Conservation (phyloP, 164 flowering plant species). For the Umbilicus rupestris region DNA sequence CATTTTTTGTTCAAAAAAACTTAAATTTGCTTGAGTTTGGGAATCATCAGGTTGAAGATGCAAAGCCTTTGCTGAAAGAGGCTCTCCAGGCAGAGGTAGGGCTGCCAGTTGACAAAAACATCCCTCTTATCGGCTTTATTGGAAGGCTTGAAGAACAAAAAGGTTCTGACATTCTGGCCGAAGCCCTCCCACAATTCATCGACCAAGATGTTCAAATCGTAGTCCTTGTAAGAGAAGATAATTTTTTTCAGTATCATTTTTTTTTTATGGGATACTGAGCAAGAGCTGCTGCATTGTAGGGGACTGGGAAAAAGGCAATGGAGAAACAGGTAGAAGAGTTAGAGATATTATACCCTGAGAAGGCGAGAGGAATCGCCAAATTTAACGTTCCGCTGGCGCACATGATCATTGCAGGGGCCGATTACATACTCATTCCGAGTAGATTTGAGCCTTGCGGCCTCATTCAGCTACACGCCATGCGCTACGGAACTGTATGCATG, state of each 20-base stretch:
- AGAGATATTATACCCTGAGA: constrained; percentile 55
- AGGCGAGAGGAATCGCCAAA: constrained; percentile 73
- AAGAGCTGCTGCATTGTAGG: constrained; percentile 26
- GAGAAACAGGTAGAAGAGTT: constrained; percentile 70
- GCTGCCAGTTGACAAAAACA: constrained; percentile 56
- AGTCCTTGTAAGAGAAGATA: constrained; percentile 48
- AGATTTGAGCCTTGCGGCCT: constrained; percentile 99
- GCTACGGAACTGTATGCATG: constrained; percentile 53
- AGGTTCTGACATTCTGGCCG: constrained; percentile 85
- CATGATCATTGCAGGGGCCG: constrained; percentile 80
- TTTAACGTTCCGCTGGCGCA: constrained; percentile 84
- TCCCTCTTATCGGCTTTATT: constrained; percentile 83
- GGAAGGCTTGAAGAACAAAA: constrained; percentile 97
- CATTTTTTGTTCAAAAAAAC: too few relatives aligned
- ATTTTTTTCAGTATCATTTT: neutral
- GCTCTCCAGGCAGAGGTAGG: constrained; percentile 89
- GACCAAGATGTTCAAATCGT: constrained; percentile 58
- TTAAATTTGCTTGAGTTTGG: too few relatives aligned
- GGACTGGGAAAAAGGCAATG: constrained; percentile 79
- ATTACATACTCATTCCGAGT: constrained; percentile 67
- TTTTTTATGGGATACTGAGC: neutral
- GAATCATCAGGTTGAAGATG: constrained; percentile 50
- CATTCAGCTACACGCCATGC: constrained; percentile 85
- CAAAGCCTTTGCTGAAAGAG: constrained; percentile 72
- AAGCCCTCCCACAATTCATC: constrained; percentile 55